A percentile compares a stretch with the other conserved stretches of the same genome.
Evolutionary conservation across 257 asterid genomes (phyloP).

Genomic region (Solanum boliviense): DNA sequence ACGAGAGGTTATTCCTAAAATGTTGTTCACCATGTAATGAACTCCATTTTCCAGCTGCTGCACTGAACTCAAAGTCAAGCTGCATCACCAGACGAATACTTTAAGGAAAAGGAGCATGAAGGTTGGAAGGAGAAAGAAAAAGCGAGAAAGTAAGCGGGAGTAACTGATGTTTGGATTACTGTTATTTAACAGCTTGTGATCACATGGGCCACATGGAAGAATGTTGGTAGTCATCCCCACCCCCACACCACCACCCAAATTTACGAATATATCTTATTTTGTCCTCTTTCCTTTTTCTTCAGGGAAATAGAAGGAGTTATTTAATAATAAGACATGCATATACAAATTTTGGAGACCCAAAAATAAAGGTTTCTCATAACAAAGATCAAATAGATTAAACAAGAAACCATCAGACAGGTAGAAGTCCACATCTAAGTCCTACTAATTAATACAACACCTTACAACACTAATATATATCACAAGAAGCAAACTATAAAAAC

Average conservation of each 20-base stretch:
- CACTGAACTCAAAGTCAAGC: slow-evolving; percentile 65
- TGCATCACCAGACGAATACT: slow-evolving; percentile 15
- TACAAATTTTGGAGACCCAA: not conserved
- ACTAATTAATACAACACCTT: not conserved
- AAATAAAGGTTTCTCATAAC: not conserved
- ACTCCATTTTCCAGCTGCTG: slow-evolving; percentile 38
- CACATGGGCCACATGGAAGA: not conserved
- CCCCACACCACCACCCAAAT: not conserved
- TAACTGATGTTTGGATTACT: not conserved
- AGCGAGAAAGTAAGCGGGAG: not conserved
- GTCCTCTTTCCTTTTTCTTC: not conserved
- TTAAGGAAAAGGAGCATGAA: not conserved
- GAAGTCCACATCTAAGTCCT: not conserved
- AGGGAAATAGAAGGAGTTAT: not conserved
- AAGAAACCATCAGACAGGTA: not conserved
- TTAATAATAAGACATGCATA: not conserved
- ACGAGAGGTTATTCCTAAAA: slow-evolving; percentile 45
- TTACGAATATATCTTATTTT: not conserved
- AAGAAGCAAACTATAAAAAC: not conserved
- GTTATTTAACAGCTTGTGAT: not conserved
- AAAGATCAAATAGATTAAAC: not conserved
- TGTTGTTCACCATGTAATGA: slow-evolving; percentile 37
- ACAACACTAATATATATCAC: not conserved
- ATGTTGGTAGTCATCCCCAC: not conserved
- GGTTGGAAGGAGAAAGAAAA: not conserved